Base-by-base conservation (phyloP, 1,284 basidiomycete species). In the Fomitopsis palustris region DNA sequence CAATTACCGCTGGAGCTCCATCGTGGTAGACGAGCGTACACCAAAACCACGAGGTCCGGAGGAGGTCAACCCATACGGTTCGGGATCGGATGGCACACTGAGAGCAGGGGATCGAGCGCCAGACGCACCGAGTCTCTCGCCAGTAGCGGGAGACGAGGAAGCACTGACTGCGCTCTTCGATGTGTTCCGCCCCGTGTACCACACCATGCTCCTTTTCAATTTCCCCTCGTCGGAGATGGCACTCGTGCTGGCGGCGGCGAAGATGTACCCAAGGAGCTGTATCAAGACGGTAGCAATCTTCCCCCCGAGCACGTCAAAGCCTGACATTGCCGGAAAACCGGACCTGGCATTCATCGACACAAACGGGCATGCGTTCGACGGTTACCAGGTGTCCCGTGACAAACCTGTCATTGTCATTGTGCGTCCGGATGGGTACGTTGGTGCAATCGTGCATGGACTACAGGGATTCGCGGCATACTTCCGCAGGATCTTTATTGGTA, bases 381-480 rank as follows among this genome's bases (percentile, higher is more conserved):
- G 59, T 14, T 72, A 70, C 57, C 45, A 37, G 5, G 63, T 64
- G 0, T 55, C 55, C 17, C 64, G 53, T 41, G 57, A 38, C 12
- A 25, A 9, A 14, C 59, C 67, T 8, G 64, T 66, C 0, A 62
- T 72, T 4, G 60, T 61, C 14, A 56, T 64, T 8, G 69, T 78
- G 3, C 65, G 76, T 3, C 77, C 77, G 0, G 77, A 78, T 57
- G 74, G 74, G 5, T 68, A 73, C 0, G 63, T 72, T 5, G 77
- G 77, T 17, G 77, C 70, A 0, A 64, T 77, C 4, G 69, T 74
- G 23, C 61, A 51, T 0, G 70, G 69, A 1, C 60, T 54, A 1
- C 64, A 68, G 19, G 75, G 74, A 1, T 35, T 76, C 6, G 31
- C 41, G 10, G 55, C 39, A 9, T 77, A 77, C 57, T 71, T 77